Evolutionary conservation across 257 asterid species (phyloP), one percentile per base, ranked within the genome.

Genomic region (Coffea eugenioides): DNA sequence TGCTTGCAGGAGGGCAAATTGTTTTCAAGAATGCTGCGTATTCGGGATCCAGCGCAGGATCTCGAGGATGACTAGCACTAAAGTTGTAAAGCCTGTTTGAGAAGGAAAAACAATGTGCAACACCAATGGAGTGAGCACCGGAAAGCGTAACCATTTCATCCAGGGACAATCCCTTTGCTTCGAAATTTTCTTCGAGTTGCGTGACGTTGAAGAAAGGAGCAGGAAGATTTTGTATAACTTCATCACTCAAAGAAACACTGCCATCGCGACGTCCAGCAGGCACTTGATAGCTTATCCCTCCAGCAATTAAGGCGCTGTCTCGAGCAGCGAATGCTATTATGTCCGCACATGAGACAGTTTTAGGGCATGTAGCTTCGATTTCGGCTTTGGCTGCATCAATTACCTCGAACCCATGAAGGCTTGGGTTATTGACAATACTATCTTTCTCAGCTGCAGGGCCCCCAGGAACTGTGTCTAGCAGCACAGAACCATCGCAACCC

Each of bases 81-180:
- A 83, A 80, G n/a, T 89, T 88, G 82, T 89, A 91, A 34, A 91
- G 83, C 5, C 92, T 85, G 65, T 56, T 20, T 3, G 80, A 54
- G 76, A 91, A 84, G 69, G 91, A 76, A 34, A 77, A 27, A 80
- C 97, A 90, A 74, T 80, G 92, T 0, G 77, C 45, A 46, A 79
- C 36, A 6, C 94, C 97, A 61, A 91, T 80, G 12, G 94, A 91
- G 27, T 91, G 92, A 4, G 97, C 88, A 36, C 94, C 94, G 10
- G 96, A 90, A 7, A 92, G 92, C 1, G 91, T 88, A 4, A 92
- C 97, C 95, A 92, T 92, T 15, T 92, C 92, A 61, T 92, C 94
- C 8, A 89, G 86, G 1, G 95, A 75, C 51, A 92, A 72, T 2
- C 93, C 94, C 83, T 92, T 92, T 1, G 77, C 43, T 20, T 86